phyloP scores from a whole-genome alignment of 2,329 filamentous ascomycete genomes.

The Graphilbum ipis-grandicollis region DNA sequence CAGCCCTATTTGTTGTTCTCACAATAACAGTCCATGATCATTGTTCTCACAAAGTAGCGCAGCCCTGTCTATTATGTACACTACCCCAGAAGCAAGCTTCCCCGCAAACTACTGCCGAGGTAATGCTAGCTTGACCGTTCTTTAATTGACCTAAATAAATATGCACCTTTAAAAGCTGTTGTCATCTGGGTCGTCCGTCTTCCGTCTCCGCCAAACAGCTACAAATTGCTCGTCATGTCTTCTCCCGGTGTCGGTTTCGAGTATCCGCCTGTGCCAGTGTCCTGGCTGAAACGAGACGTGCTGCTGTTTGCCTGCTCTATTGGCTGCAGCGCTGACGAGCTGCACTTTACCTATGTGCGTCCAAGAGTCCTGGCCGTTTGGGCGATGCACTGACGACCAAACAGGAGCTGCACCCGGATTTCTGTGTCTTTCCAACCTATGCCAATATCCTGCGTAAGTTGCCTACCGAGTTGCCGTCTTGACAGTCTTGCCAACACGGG shows the following conservation, averaged over 20 bases:
- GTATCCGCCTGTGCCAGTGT: constrained; percentile 57
- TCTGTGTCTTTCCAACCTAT: constrained; percentile 80
- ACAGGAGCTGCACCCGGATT: constrained; percentile 74
- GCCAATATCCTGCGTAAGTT: constrained; percentile 61
- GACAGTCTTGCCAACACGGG: constrained; percentile 2
- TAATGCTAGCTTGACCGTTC: too few relatives aligned
- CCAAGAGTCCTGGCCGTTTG: neutral
- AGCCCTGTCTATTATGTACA: neutral
- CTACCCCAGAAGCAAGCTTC: too few relatives aligned
- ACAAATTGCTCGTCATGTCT: constrained; percentile 19
- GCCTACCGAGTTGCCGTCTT: too few relatives aligned
- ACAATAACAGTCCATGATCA: too few relatives aligned
- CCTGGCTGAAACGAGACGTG: constrained; percentile 76
- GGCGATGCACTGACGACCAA: constrained; percentile 1
- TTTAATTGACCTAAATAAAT: too few relatives aligned
- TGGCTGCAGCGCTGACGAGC: constrained; percentile 65
- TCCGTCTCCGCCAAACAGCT: too few relatives aligned
- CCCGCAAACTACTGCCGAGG: too few relatives aligned
- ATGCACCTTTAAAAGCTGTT: too few relatives aligned
- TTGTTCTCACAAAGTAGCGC: too few relatives aligned
- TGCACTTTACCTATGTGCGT: constrained; percentile 79
- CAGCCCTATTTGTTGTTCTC: too few relatives aligned
- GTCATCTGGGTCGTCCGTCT: too few relatives aligned
- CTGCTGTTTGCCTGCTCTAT: constrained; percentile 85
- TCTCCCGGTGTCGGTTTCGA: constrained; percentile 55